Percentiles rank a stretch among this genome's conserved stretches.
These are phyloP conservation scores for Colletotrichum tropicale DNA, from an alignment of 2,329 filamentous ascomycete genomes.

Conservation along the genomic window DNA sequence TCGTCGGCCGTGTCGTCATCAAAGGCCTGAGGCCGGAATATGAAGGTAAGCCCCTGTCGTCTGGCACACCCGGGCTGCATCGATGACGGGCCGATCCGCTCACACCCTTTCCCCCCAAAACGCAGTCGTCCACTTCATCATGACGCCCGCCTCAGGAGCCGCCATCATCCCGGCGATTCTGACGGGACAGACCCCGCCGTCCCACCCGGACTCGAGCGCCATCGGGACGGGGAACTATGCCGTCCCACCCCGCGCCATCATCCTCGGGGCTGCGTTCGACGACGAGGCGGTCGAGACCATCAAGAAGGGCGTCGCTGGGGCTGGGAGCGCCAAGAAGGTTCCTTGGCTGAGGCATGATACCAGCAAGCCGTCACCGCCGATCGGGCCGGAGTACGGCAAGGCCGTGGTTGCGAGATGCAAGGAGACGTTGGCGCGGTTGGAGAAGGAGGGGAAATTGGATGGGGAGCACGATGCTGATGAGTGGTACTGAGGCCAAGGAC, in stretches of 20 bases:
- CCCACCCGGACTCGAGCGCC: slow-evolving; percentile 18
- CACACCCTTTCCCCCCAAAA: neutral
- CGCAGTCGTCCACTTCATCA: slow-evolving; percentile 20
- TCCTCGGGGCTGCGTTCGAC: slow-evolving; percentile 19
- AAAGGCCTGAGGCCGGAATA: slow-evolving; percentile 28
- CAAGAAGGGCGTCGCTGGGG: neutral
- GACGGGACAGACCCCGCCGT: neutral
- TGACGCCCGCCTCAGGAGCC: slow-evolving; percentile 2
- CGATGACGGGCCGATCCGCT: neutral
- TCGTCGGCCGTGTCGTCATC: slow-evolving; percentile 25
- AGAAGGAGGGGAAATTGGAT: slow-evolving; percentile 25
- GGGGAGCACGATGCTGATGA: slow-evolving; percentile 20
- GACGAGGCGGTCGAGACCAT: neutral
- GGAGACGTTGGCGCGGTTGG: slow-evolving; percentile 23
- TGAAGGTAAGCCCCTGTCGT: slow-evolving; percentile 21
- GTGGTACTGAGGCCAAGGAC: slow-evolving; percentile 5
- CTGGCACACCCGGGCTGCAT: neutral
- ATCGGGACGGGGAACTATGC: slow-evolving; percentile 19
- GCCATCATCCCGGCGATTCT: slow-evolving; percentile 21
- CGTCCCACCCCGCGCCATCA: slow-evolving; percentile 2
- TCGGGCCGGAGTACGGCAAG: slow-evolving; percentile 30
- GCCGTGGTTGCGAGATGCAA: slow-evolving; percentile 27
- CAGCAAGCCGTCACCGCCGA: slow-evolving; percentile 24
- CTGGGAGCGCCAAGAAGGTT: neutral
- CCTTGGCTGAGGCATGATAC: slow-evolving; percentile 28